phyloP scores from a whole-genome alignment of 306 rosid genomes.

The Spatholobus suberectus region DNA sequence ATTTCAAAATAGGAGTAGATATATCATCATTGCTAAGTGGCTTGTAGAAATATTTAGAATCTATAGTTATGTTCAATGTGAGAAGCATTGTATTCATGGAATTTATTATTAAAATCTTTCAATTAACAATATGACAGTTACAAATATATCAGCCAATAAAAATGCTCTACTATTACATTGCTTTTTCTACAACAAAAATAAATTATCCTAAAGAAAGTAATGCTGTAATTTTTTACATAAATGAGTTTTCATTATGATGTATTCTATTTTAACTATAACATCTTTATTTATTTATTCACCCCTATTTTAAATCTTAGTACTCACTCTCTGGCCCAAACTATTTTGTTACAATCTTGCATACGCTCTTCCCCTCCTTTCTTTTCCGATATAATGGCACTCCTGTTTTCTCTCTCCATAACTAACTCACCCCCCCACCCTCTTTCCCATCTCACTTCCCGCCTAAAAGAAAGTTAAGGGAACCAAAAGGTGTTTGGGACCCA shows the following conservation, averaged over 20 bases:
- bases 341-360: background rate
- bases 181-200: too few species aligned
- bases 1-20: background rate
- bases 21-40: background rate
- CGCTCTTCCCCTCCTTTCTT: background rate
- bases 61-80: background rate
- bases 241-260: too few species aligned
- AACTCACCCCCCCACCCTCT: background rate
- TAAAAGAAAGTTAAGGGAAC: background rate
- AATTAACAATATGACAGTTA: too few species aligned
- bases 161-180: background rate
- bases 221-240: too few species aligned
- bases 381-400: background rate
- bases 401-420: background rate
- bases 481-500: background rate
- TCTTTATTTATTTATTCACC: too few species aligned
- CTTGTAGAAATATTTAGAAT: background rate
- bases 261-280: too few species aligned
- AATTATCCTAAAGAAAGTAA: too few species aligned
- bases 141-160: background rate
- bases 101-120: background rate
- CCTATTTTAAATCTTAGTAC: too few species aligned
- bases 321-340: background rate
- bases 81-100: too few species aligned
- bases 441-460: background rate